Evolutionary conservation across 2,329 filamentous ascomycete genomes (phyloP).

Genomic region (Trichoderma aggressivum): DNA sequence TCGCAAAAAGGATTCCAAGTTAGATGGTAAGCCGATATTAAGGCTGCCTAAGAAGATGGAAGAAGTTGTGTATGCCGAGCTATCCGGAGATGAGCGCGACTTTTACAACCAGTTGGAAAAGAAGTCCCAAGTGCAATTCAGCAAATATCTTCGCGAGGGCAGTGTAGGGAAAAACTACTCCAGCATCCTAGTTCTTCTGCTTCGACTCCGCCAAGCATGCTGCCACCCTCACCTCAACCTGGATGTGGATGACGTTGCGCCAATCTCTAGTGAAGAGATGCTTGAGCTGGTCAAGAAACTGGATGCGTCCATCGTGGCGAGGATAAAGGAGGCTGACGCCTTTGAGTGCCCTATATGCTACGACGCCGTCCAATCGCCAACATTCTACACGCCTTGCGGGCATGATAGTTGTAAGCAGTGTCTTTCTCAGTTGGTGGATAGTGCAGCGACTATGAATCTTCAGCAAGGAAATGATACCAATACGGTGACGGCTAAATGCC

Average conservation of each 20-base stretch:
- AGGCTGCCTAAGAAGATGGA: conserved; percentile 73
- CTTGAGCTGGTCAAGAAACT: conserved; percentile 61
- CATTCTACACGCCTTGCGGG: conserved; percentile 78
- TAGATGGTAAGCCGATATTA: conserved; percentile 79
- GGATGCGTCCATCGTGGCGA: conserved; percentile 56
- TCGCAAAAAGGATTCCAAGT: conserved; percentile 72
- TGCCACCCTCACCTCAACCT: conserved; percentile 34
- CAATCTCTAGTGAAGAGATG: conserved; percentile 48
- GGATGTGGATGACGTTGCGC: conserved; percentile 35
- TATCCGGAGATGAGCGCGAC: conserved; percentile 68
- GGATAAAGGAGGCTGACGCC: conserved; percentile 56
- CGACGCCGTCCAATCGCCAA: conserved; percentile 70
- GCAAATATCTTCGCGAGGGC: conserved; percentile 67
- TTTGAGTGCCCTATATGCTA: conserved; percentile 84
- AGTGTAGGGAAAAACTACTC: conserved; percentile 70
- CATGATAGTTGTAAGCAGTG: conserved; percentile 78
- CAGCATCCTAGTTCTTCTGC: conserved; percentile 73
- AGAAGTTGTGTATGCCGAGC: conserved; percentile 69
- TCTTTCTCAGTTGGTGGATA: conserved; percentile 65
- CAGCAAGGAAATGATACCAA: conserved; percentile 56
- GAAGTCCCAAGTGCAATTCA: conserved; percentile 67
- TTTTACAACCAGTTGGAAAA: conserved; percentile 74
- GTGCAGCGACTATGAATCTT: conserved; percentile 49
- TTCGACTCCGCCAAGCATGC: conserved; percentile 75
- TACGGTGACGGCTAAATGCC: conserved; percentile 59